These are phyloP conservation scores for Kazachstania africana DNA, from an alignment of 805 yeast genomes.

Conservation along the genomic window DNA sequence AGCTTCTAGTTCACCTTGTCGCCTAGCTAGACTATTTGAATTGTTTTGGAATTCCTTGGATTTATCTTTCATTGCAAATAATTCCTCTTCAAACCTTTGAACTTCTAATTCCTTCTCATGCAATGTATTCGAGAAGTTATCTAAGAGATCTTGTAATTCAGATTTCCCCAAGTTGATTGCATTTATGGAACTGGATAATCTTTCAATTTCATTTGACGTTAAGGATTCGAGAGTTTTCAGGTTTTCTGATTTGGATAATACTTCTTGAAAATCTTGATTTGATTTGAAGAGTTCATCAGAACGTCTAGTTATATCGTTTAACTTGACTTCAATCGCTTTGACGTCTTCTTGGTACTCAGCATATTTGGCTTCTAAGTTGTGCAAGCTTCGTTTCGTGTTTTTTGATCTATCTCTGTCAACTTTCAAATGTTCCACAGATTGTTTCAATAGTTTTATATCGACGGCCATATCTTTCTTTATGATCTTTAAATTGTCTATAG, in stretches of 20 bases:
- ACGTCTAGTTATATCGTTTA: constrained; percentile 43
- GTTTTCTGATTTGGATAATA: constrained; percentile 51
- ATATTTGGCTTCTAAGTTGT: constrained; percentile 33
- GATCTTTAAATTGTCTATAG: constrained; percentile 64
- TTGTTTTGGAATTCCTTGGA: constrained; percentile 22
- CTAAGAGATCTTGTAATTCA: constrained; percentile 29
- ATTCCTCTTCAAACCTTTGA: constrained; percentile 11
- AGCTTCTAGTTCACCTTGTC: constrained; percentile 46
- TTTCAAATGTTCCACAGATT: constrained; percentile 65
- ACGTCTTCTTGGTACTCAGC: constrained; percentile 38
- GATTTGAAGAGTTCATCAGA: constrained; percentile 56
- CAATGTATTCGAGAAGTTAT: constrained; percentile 30
- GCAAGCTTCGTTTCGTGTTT: constrained; percentile 38
- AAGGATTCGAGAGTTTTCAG: constrained; percentile 37
- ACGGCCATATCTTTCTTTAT: constrained; percentile 66
- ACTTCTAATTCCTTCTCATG: constrained; percentile 23
- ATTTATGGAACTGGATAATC: constrained; percentile 28
- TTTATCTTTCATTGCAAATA: constrained; percentile 14
- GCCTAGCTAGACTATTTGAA: constrained; percentile 30
- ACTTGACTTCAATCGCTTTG: constrained; percentile 34
- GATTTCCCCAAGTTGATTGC: constrained; percentile 23
- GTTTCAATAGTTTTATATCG: constrained; percentile 66
- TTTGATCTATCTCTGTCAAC: constrained; percentile 65
- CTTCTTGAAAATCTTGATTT: constrained; percentile 72
- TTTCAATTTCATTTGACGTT: constrained; percentile 37